These are phyloP conservation scores for Oryza glumipatula DNA, from an alignment of 176 grass and related monocot species.

Conservation along the genomic window DNA sequence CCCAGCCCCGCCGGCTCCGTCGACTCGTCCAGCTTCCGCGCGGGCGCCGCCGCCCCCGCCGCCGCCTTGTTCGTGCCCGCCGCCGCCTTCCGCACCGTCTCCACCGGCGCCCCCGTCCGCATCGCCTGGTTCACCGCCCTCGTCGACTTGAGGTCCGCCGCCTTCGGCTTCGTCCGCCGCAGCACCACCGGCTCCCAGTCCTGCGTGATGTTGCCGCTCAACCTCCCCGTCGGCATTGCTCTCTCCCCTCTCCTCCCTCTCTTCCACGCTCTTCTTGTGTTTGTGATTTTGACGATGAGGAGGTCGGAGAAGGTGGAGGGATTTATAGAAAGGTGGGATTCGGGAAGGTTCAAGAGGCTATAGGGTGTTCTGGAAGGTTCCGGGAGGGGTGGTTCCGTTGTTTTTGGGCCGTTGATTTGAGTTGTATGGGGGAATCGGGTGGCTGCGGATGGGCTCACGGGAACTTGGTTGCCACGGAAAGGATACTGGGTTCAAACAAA, in stretches of 20 bases:
- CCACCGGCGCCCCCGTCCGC: constrained; percentile 62
- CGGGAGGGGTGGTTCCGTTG: neutral
- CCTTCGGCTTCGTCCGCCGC: constrained; percentile 55
- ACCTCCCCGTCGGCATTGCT: constrained; percentile 53
- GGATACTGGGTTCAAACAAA: constrained; percentile 3
- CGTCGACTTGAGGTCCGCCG: constrained; percentile 62
- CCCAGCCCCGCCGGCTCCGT: constrained; percentile 76
- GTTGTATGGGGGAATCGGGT: neutral
- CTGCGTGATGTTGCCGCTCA: constrained; percentile 64
- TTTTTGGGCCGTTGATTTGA: constrained; percentile 20
- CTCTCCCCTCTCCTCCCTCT: neutral
- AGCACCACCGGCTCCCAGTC: constrained; percentile 96
- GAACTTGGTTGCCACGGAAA: constrained; percentile 28
- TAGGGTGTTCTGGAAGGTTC: constrained; percentile 30
- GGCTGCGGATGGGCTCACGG: neutral
- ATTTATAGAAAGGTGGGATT: constrained; percentile 20
- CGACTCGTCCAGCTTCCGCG: constrained; percentile 73
- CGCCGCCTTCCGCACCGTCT: constrained; percentile 67
- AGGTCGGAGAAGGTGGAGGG: neutral
- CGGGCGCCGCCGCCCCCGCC: constrained; percentile 19
- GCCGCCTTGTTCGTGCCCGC: constrained; percentile 67
- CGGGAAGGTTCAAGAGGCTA: constrained; percentile 21
- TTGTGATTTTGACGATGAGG: neutral
- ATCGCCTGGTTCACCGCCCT: constrained; percentile 83
- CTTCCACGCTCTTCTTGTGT: neutral